Conservation (phyloP, 768 basidiomycete genomes). For the Phaeotremella fagi region DNA sequence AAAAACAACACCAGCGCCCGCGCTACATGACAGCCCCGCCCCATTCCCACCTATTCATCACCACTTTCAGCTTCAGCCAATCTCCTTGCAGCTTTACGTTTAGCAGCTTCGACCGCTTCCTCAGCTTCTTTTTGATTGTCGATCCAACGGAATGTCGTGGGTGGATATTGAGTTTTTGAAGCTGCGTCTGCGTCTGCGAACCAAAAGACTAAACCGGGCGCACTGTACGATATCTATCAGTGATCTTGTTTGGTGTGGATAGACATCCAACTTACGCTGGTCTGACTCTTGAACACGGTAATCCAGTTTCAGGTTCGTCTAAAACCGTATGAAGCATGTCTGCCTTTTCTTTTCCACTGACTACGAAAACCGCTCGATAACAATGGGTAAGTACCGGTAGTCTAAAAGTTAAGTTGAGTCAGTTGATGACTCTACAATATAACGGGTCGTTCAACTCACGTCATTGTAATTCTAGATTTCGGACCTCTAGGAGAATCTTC, state of each 20-base stretch:
- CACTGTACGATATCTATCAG: slow-evolving; percentile 14
- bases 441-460: slow-evolving; percentile 57
- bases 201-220: slow-evolving; percentile 85
- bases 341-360: slow-evolving; percentile 72
- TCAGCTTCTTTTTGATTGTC: slow-evolving; percentile 44
- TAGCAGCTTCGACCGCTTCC: slow-evolving; percentile 36
- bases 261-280: slow-evolving; percentile 53
- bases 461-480: slow-evolving; percentile 80
- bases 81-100: slow-evolving; percentile 22
- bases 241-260: not conserved
- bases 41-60: not conserved
- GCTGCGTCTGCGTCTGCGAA: slow-evolving; percentile 87
- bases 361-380: slow-evolving; percentile 81
- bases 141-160: slow-evolving; percentile 42
- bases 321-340: slow-evolving; percentile 67
- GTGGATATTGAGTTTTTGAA: slow-evolving; percentile 37
- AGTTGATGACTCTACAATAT: slow-evolving; percentile 40
- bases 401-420: slow-evolving; percentile 16
- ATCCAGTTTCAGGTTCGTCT: slow-evolving; percentile 69
- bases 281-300: slow-evolving; percentile 77
- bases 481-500: slow-evolving; percentile 97
- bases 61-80: slow-evolving; percentile 17
- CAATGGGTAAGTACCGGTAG: slow-evolving; percentile 49
- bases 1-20: too few species aligned
- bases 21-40: too few species aligned